A percentile compares a stretch with the other conserved stretches of the same genome.
Evolutionary conservation across 345 rosid genomes (phyloP).

Genomic region (Microthlaspi erraticum): DNA sequence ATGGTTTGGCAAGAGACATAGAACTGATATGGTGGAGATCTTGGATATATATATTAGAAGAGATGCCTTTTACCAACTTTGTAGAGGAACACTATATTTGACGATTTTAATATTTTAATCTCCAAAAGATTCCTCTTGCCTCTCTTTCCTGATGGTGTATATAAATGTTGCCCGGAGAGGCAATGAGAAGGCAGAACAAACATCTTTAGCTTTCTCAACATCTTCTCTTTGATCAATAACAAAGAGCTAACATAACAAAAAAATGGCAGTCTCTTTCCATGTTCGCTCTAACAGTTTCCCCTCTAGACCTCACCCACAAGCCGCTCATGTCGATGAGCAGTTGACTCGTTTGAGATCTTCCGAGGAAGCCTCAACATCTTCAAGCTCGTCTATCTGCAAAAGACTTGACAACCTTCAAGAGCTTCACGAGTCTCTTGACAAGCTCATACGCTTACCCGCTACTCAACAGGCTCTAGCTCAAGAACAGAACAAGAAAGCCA

Average conservation of each 20-base stretch:
- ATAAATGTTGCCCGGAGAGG: constrained; percentile 8
- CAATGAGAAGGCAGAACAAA: constrained; percentile 34
- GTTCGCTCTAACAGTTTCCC: constrained; percentile 50
- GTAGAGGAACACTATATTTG: constrained; percentile 12
- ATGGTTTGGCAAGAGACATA: constrained; percentile 15
- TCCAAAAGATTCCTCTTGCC: neutral
- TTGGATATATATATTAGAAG: constrained; percentile 10
- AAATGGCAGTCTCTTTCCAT: constrained; percentile 34
- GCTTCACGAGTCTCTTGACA: constrained; percentile 42
- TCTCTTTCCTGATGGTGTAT: constrained; percentile 19
- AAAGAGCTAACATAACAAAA: constrained; percentile 14
- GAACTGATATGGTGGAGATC: neutral
- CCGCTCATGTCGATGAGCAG: constrained; percentile 39
- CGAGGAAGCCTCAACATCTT: constrained; percentile 44
- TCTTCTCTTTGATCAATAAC: neutral
- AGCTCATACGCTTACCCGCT: constrained; percentile 40
- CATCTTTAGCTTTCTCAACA: constrained; percentile 22
- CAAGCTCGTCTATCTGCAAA: constrained; percentile 36
- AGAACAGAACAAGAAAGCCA: constrained; percentile 30
- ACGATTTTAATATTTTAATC: constrained; percentile 4
- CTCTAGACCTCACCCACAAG: constrained; percentile 40
- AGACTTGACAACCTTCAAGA: constrained; percentile 42
- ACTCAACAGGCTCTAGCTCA: constrained; percentile 44
- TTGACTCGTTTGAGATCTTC: constrained; percentile 45
- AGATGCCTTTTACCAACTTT: constrained; percentile 18